Evolutionary conservation across 495 filamentous ascomycete genomes (phyloP).

Genomic region (Penicillium flavigenum): DNA sequence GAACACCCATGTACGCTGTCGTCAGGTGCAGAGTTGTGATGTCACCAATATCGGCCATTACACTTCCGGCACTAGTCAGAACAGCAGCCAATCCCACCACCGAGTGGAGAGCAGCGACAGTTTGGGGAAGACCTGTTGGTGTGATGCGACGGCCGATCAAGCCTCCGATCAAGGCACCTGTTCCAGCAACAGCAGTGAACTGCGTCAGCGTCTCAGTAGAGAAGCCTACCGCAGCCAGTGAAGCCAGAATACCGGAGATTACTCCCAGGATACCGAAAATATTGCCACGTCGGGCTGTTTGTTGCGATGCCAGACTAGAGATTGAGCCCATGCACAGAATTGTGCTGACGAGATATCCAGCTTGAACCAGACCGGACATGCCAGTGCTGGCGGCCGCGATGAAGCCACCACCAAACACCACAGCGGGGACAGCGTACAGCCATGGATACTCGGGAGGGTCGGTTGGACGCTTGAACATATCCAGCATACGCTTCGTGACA

Average conservation of each 20-base stretch:
- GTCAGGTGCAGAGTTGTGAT: slow-evolving; percentile 73
- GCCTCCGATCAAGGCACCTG: slow-evolving; percentile 61
- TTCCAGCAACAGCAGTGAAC: slow-evolving; percentile 66
- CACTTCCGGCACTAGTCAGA: slow-evolving; percentile 76
- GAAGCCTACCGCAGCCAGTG: slow-evolving; percentile 74
- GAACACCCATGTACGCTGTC: slow-evolving; percentile 73
- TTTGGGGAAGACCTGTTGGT: slow-evolving; percentile 77
- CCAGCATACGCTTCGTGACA: slow-evolving; percentile 85
- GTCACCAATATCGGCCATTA: slow-evolving; percentile 64
- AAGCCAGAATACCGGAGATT: slow-evolving; percentile 71
- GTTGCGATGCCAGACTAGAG: slow-evolving; percentile 69
- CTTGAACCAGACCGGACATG: slow-evolving; percentile 76
- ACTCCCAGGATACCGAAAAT: slow-evolving; percentile 80
- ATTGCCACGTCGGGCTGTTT: slow-evolving; percentile 76
- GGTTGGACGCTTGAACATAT: slow-evolving; percentile 82
- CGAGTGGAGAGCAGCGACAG: slow-evolving; percentile 76
- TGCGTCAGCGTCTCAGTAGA: slow-evolving; percentile 68
- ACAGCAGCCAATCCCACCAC: slow-evolving; percentile 82
- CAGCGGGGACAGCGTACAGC: slow-evolving; percentile 72
- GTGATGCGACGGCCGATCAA: slow-evolving; percentile 80
- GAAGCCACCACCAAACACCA: slow-evolving; percentile 74
- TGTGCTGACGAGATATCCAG: slow-evolving; percentile 76
- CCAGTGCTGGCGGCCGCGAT: slow-evolving; percentile 72
- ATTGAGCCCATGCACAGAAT: slow-evolving; percentile 73
- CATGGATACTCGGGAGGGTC: slow-evolving; percentile 82